A percentile compares a stretch with the other conserved stretches of the same genome.
Evolutionary conservation across 805 yeast genomes (phyloP).

Genomic region (Ogataea minuta): DNA sequence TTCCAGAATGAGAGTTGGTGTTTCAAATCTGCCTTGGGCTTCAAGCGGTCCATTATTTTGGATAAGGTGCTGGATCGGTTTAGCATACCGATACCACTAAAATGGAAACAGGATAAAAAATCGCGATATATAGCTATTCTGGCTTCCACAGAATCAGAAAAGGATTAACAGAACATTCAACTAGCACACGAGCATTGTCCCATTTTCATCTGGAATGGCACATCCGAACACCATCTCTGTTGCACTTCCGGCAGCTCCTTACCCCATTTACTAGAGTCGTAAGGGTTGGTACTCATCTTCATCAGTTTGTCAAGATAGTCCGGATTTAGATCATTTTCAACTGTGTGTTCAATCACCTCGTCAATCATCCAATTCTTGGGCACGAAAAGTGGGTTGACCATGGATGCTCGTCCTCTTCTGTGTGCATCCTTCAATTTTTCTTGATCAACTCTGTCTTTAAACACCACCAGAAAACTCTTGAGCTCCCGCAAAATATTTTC

Average conservation of each 20-base stretch:
- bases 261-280: conserved; percentile 66
- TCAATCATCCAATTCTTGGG: conserved; percentile 86
- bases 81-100: neutral
- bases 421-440: conserved; percentile 36
- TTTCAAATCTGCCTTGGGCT: neutral
- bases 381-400: conserved; percentile 71
- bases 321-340: conserved; percentile 51
- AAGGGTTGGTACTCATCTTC: conserved; percentile 75
- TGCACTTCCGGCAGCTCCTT: conserved; percentile 58
- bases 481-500: conserved; percentile 43
- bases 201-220: conserved; percentile 55
- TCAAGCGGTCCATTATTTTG: conserved; percentile 1
- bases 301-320: conserved; percentile 57
- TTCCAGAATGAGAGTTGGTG: conserved; percentile 2
- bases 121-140: neutral
- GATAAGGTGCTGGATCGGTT: conserved; percentile 1
- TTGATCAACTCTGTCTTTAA: conserved; percentile 38
- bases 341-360: conserved; percentile 64
- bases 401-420: conserved; percentile 42
- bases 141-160: too few species aligned
- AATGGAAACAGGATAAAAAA: conserved; percentile 3
- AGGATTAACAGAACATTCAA: conserved; percentile 13
- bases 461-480: conserved; percentile 52
- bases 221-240: conserved; percentile 58
- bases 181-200: conserved; percentile 72